Evolutionary conservation across 2,329 filamentous ascomycete genomes (phyloP).

Genomic region (Phymatotrichopsis omnivora): DNA sequence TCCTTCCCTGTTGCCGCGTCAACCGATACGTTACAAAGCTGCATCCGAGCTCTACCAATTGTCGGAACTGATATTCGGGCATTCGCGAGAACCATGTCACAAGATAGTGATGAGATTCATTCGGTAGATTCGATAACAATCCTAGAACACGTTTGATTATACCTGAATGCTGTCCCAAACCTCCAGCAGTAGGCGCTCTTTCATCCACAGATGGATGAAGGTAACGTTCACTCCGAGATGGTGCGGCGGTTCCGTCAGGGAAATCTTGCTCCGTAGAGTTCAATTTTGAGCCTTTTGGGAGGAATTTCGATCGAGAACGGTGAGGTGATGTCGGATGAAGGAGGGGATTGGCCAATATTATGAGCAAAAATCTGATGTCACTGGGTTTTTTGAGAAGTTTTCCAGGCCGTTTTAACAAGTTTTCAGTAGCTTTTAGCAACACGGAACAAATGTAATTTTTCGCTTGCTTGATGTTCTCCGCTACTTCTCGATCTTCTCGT

Average conservation of each 20-base stretch:
- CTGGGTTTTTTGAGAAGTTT: constrained; percentile 56
- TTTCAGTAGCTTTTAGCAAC: constrained; percentile 68
- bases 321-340: constrained; percentile 43
- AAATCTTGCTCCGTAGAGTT: constrained; percentile 1
- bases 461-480: constrained; percentile 46
- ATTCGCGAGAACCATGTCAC: constrained; percentile 69
- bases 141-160: constrained; percentile 79
- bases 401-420: constrained; percentile 67
- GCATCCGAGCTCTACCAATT: constrained; percentile 63
- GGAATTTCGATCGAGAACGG: constrained; percentile 14
- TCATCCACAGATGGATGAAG: constrained; percentile 24
- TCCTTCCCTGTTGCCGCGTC: constrained; percentile 53
- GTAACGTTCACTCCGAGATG: constrained; percentile 18
- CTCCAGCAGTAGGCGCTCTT: constrained; percentile 32
- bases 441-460: constrained; percentile 59
- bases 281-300: constrained; percentile 24
- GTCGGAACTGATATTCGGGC: constrained; percentile 56
- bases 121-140: constrained; percentile 63
- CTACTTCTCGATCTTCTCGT: no score
- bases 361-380: constrained; percentile 66
- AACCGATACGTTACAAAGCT: constrained; percentile 75
- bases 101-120: constrained; percentile 65
- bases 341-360: constrained; percentile 69
- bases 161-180: constrained; percentile 61
- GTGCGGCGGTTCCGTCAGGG: constrained; percentile 29